These are phyloP conservation scores for Cytospora mali DNA, from an alignment of 2,329 filamentous ascomycete genomes.

Conservation along the genomic window DNA sequence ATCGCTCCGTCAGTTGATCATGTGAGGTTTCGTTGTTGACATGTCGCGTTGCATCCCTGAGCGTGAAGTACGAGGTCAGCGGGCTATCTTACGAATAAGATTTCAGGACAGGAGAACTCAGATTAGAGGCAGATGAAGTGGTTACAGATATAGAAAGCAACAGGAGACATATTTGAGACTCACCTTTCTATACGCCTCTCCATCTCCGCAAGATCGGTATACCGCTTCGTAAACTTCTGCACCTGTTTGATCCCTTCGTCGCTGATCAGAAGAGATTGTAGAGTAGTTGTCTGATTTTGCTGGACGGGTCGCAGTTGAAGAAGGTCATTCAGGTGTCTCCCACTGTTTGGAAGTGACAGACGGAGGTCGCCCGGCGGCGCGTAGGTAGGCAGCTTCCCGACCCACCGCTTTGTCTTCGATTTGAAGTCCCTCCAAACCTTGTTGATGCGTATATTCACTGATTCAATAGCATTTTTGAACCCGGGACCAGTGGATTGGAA, in stretches of 20 bases:
- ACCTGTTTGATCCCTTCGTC: constrained; percentile 21
- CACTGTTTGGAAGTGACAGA: constrained; percentile 47
- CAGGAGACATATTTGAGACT: background rate
- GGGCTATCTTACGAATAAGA: too few species aligned
- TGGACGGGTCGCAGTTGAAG: constrained; percentile 18
- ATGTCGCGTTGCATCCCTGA: background rate
- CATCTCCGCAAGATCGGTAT: background rate
- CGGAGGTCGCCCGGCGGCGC: constrained; percentile 37
- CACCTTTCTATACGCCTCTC: background rate
- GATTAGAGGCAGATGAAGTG: background rate
- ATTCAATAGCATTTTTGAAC: constrained; percentile 37
- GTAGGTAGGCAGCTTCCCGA: constrained; percentile 44
- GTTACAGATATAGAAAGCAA: background rate
- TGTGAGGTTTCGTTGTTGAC: background rate
- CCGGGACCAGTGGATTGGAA: constrained; percentile 34
- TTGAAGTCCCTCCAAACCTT: constrained; percentile 46
- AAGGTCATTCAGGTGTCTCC: constrained; percentile 35
- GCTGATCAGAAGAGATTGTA: background rate
- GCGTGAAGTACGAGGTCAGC: background rate
- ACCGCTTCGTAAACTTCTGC: constrained; percentile 13
- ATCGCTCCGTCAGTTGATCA: constrained; percentile 5
- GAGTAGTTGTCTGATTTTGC: background rate
- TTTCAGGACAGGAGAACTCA: background rate
- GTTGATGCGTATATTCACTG: constrained; percentile 37
- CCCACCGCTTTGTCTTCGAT: constrained; percentile 36